Base-by-base conservation (phyloP, 2,329 filamentous ascomycete species). In the Sarocladiaceae sp. region DNA sequence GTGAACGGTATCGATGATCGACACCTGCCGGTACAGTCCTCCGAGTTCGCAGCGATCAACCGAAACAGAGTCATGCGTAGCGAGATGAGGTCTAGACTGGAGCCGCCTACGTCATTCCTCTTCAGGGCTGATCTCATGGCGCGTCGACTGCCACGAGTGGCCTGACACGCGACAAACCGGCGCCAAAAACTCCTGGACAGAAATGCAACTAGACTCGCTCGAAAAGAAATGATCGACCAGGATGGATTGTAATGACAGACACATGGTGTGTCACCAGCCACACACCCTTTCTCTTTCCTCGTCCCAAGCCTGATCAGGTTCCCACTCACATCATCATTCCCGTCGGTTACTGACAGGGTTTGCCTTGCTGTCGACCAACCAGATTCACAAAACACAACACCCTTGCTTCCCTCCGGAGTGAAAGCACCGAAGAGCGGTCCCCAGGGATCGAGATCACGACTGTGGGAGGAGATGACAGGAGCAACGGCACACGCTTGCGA, bases 221-320 rank as follows among this genome's bases (percentile, higher is more conserved):
- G 17, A 42, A 42, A 10, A 42, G 5, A 42, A 42, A 42, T 25
- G 17, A 42, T 25, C 37, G 15, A 42, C 37, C 20, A 42, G 37
- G 37, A 25, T 10, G 7, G 11, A 39, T 10, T 7, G 11, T 7
- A 39, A 18, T 39, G 35, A 11, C 7, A 40, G 40, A n/a, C 26
- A 33, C 44, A 33, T 48, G 44, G 28, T 23, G n/a, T n/a, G 33
- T 48, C 44, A 48, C 44, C 44, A 48, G 44, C 44, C 44, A 48
- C 44, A 48, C 44, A 48, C 44, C 25, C 44, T 20, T 15, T 20
- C 20, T 23, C 40, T 46, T 23, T 10, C 18, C 20, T 8, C n/a
- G 29, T n/a, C 17, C 40, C 13, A 26, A 31, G n/a, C 4, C 40
- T 10, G 5, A 17, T 33, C 29, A 33, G 29, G 40, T 29, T 46